Conservation (phyloP, 768 basidiomycete genomes). For the Tubosaeta brunneosetosa region DNA sequence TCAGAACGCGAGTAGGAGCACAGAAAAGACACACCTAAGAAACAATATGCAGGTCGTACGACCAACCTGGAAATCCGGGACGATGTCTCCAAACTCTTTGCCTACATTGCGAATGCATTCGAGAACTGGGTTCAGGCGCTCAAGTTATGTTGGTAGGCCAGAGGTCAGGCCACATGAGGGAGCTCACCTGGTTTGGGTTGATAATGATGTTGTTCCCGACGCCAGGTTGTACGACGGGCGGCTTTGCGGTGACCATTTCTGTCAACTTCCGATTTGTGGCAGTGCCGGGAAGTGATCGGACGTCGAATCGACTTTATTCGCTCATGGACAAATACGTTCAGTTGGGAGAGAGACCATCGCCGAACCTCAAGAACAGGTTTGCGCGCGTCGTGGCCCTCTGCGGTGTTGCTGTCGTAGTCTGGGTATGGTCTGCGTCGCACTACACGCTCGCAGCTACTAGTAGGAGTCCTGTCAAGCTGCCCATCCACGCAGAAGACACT, state of each 20-base stretch:
- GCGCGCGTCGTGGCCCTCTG: conserved; percentile 19
- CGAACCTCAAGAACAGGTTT: conserved; percentile 8
- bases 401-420: conserved; percentile 8
- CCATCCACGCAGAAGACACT: conserved; percentile 27
- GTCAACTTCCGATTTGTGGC: conserved; percentile 9
- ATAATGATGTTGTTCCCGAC: conserved; percentile 61
- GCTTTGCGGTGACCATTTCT: conserved; percentile 24
- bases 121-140: conserved; percentile 89
- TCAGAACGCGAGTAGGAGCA: background rate
- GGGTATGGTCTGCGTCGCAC: conserved; percentile 19
- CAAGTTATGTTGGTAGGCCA: conserved; percentile 4
- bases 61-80: conserved; percentile 94
- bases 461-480: conserved; percentile 17
- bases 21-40: conserved; percentile 56
- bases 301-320: background rate
- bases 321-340: conserved; percentile 27
- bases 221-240: conserved; percentile 62
- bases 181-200: conserved; percentile 52
- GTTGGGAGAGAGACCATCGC: conserved; percentile 5
- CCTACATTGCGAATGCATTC: conserved; percentile 82
- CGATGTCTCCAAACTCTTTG: conserved; percentile 92
- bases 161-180: background rate
- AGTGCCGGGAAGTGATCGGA: background rate
- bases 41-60: conserved; percentile 89
- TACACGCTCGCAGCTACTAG: background rate